Percentiles rank a stretch among this genome's conserved stretches.
phyloP scores from a whole-genome alignment of 2,329 filamentous ascomycete genomes.

The Aspergillus fischeri region DNA sequence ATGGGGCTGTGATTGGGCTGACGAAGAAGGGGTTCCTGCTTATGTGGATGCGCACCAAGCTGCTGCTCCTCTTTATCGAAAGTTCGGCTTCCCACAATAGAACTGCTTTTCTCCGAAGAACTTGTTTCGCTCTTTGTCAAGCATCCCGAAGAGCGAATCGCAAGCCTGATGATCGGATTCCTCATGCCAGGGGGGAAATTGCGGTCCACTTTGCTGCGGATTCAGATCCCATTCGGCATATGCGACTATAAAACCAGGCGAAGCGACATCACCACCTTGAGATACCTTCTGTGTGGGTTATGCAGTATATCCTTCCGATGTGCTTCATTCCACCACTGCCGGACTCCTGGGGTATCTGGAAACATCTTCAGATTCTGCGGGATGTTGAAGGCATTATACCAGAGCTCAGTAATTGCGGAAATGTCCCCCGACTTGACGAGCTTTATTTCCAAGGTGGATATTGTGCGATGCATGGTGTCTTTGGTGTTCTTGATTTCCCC shows the following conservation, averaged over 20 bases:
- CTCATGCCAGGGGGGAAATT: slow-evolving; percentile 26
- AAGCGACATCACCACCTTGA: slow-evolving; percentile 22
- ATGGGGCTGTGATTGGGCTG: slow-evolving; percentile 16
- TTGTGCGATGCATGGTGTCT: no score
- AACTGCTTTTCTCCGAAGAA: slow-evolving; percentile 23
- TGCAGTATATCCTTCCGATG: slow-evolving; percentile 18
- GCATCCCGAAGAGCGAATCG: slow-evolving; percentile 14
- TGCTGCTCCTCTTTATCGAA: slow-evolving; percentile 9
- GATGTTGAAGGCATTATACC: slow-evolving; percentile 23
- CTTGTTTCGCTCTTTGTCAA: slow-evolving; percentile 17
- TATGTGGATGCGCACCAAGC: slow-evolving; percentile 12
- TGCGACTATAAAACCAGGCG: slow-evolving; percentile 16
- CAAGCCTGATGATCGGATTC: slow-evolving; percentile 15
- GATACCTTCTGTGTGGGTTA: slow-evolving; percentile 22
- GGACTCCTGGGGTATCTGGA: slow-evolving; percentile 25
- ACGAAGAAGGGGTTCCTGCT: slow-evolving; percentile 4
- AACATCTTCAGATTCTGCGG: slow-evolving; percentile 17
- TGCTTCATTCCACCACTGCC: slow-evolving; percentile 22
- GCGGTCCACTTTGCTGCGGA: slow-evolving; percentile 21
- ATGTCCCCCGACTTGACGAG: slow-evolving; percentile 20
- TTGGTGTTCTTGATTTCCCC: no score
- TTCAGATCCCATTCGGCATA: slow-evolving; percentile 29
- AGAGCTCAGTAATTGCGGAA: slow-evolving; percentile 20
- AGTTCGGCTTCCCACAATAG: slow-evolving; percentile 23
- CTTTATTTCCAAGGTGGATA: slow-evolving; percentile 9